A percentile compares a stretch with the other conserved stretches of the same genome.
Conservation (phyloP, 495 filamentous ascomycete genomes). For the Stereocaulon alpinum region DNA sequence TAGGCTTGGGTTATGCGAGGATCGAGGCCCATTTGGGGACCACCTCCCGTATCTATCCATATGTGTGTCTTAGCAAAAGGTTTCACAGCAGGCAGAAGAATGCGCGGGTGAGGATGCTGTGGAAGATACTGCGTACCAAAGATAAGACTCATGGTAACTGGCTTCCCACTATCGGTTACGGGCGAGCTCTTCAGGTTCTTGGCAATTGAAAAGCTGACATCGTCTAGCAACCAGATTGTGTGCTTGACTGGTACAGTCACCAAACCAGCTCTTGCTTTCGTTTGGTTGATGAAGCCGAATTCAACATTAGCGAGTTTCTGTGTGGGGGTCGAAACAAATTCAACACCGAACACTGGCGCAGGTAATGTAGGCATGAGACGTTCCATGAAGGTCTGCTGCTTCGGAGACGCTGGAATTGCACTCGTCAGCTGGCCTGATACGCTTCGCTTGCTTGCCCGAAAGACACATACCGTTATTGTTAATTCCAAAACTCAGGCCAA, state of each 20-base stretch:
- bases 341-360: background rate
- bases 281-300: conserved; percentile 1
- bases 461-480: too few species aligned
- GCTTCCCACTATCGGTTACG: background rate
- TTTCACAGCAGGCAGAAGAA: too few species aligned
- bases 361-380: background rate
- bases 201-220: background rate
- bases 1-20: background rate
- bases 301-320: background rate
- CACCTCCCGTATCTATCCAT: background rate
- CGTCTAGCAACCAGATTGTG: background rate
- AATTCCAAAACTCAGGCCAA: conserved; percentile 1
- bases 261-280: conserved; percentile 2
- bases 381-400: background rate
- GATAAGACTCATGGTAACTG: background rate
- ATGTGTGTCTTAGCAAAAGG: background rate
- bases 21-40: background rate
- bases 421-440: background rate
- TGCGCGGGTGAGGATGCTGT: too few species aligned
- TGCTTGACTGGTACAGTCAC: background rate
- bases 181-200: background rate
- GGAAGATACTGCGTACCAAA: background rate
- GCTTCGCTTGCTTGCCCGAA: background rate
- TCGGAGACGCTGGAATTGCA: background rate
- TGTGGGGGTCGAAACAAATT: background rate